These are phyloP conservation scores for Moesziomyces sp. DNA, from an alignment of 1,284 basidiomycete species.

Conservation along the genomic window DNA sequence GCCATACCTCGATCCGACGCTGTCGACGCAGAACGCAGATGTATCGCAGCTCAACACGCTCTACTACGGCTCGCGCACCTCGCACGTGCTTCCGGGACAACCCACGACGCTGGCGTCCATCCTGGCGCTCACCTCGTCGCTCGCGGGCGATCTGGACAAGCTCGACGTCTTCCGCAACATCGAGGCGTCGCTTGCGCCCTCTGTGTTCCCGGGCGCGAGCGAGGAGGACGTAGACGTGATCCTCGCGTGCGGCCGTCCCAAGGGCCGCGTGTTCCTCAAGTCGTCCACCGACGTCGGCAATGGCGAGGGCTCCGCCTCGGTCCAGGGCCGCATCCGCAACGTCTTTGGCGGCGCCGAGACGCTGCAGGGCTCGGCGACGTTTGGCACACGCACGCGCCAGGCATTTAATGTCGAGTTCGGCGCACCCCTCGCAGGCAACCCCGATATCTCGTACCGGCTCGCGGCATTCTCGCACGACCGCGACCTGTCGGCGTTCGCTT, in stretches of 20 bases:
- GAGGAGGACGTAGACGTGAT: conserved; percentile 85
- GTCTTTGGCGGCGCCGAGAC: conserved; percentile 91
- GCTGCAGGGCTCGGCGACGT: conserved; percentile 82
- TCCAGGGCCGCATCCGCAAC: conserved; percentile 72
- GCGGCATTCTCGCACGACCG: conserved; percentile 75
- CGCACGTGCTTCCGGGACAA: conserved; percentile 52
- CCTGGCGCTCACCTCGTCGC: conserved; percentile 77
- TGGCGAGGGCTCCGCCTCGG: conserved; percentile 78
- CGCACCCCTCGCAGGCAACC: conserved; percentile 68
- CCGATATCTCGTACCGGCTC: conserved; percentile 76
- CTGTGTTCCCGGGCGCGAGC: conserved; percentile 73
- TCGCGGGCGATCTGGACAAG: conserved; percentile 76
- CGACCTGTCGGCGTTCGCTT: conserved; percentile 78
- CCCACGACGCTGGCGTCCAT: conserved; percentile 58
- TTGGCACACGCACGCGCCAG: conserved; percentile 87
- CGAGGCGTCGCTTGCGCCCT: conserved; percentile 78
- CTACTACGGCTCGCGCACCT: conserved; percentile 64
- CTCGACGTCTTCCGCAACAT: conserved; percentile 82
- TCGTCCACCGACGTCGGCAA: conserved; percentile 93
- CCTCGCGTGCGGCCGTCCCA: conserved; percentile 78
- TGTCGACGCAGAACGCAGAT: conserved; percentile 35
- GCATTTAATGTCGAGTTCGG: conserved; percentile 73
- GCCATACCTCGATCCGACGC: conserved; percentile 72
- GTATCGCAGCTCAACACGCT: conserved; percentile 49
- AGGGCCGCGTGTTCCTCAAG: conserved; percentile 81